Percentiles rank a stretch among this genome's conserved stretches.
These are phyloP conservation scores for Leishmania tarentolae DNA, from an alignment of 208 protist species.

Conservation along the genomic window DNA sequence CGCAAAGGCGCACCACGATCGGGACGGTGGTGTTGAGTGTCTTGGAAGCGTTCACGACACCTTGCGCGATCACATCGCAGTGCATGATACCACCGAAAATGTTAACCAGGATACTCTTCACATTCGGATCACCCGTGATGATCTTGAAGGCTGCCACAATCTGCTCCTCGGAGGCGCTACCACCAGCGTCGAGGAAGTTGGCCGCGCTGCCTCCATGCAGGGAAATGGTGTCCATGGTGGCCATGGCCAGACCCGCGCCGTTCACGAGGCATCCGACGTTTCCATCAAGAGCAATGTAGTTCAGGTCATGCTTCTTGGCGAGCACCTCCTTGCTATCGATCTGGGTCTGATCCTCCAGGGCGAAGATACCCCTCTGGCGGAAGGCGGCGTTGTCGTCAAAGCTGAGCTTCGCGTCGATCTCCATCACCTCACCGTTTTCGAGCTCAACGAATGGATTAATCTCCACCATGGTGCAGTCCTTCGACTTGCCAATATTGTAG, in stretches of 20 bases:
- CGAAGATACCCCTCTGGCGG: constrained; percentile 97
- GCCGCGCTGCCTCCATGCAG: constrained; percentile 97
- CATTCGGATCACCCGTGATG: constrained; percentile 94
- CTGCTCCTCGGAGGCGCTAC: constrained; percentile 91
- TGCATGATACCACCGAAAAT: constrained; percentile 99
- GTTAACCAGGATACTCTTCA: constrained; percentile 98
- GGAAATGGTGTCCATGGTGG: constrained; percentile 99
- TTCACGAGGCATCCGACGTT: constrained; percentile 99
- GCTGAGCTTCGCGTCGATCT: constrained; percentile 98
- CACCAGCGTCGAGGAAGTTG: constrained; percentile 99
- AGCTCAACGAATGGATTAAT: constrained; percentile 99
- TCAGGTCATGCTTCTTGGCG: constrained; percentile 96
- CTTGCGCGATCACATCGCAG: constrained; percentile 98
- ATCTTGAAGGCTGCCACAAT: constrained; percentile 98
- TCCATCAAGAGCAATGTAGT: constrained; percentile 99
- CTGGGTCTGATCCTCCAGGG: constrained; percentile 92
- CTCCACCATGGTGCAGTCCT: constrained; percentile 98
- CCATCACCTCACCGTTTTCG: constrained; percentile 93
- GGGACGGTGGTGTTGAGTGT: constrained; percentile 92
- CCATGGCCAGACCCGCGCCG: constrained; percentile 99
- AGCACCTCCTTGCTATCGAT: constrained; percentile 96
- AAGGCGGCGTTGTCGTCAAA: constrained; percentile 99
- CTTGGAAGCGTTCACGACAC: constrained; percentile 93
- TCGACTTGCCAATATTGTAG: constrained; percentile 97
- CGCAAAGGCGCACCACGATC: constrained; percentile 94